Evolutionary conservation across 306 rosid species (phyloP).

Genomic region (Inga oerstediana): DNA sequence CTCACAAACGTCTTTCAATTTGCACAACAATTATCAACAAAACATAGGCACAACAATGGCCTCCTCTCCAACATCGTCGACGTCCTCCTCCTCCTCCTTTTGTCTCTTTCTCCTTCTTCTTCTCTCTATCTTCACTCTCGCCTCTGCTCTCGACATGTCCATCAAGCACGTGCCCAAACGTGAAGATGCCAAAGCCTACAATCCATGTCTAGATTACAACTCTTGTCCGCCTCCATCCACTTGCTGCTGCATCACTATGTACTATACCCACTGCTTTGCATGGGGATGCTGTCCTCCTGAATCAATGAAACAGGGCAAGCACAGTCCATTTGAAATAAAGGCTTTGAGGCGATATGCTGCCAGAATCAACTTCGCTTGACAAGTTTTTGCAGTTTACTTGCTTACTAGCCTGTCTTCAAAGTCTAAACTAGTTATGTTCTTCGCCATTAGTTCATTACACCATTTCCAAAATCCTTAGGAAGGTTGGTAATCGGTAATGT

Average conservation of each 20-base stretch:
- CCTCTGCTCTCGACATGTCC: conserved; percentile 62
- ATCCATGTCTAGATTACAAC: too few species aligned
- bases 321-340: too few species aligned
- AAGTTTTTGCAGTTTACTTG: not conserved
- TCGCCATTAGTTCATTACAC: too few species aligned
- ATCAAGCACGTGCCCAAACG: conserved; percentile 40
- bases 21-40: not conserved
- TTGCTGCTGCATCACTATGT: too few species aligned
- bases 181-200: too few species aligned
- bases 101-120: not conserved
- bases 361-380: conserved; percentile 15
- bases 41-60: conserved; percentile 4
- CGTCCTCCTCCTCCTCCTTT: not conserved
- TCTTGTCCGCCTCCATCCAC: too few species aligned
- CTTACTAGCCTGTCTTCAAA: too few species aligned
- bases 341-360: not conserved
- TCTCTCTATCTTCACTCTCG: conserved; percentile 11
- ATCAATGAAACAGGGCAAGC: conserved; percentile 38
- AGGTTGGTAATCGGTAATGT: too few species aligned
- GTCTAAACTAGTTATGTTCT: too few species aligned
- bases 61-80: not conserved
- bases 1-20: not conserved
- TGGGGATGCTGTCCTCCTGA: too few species aligned
- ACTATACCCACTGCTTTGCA: too few species aligned
- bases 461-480: too few species aligned